Evolutionary conservation across 495 filamentous ascomycete species (phyloP), one percentile per base, ranked within the genome.

Genomic region (Penicillium steckii): DNA sequence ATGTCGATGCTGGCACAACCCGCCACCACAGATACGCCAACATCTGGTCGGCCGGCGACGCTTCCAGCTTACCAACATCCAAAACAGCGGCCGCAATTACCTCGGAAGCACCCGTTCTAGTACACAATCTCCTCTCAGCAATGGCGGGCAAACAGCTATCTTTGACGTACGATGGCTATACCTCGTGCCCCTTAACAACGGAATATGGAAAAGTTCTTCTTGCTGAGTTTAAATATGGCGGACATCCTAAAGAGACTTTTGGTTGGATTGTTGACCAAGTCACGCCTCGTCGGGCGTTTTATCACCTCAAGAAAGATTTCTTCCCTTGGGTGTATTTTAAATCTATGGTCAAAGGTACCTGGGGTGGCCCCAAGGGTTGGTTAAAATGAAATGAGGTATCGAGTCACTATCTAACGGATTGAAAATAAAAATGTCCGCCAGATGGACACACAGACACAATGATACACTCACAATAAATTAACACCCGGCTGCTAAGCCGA

Each of bases 161-260:
- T 45, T 70, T 71, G 0, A 53, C 37, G 3, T 88, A 88, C 49
- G 85, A 88, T 48, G 85, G 85, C 5, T 88, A 88, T 64, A 83
- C 85, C 0, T 86, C 83, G 1, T 88, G 85, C 67, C 85, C 85
- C 18, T 73, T 88, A 13, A 41, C 80, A 56, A 85, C 82, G 0
- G 78, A 84, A 53, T 83, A 87, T 53, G 78, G 78, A 45, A 85
- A 88, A 69, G 82, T 88, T n/a, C 72, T 88, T 41, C 75, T 88
- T 32, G 83, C 82, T 13, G 85, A 88, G 70, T 88, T 88, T 72
- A 87, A 84, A 76, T 88, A 88, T 50, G 85, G 79, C n/a, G 83
- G 82, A 8, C 77, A 74, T 53, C 85, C 85, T 4, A 85, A 87
- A 71, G 85, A 88, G 76, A 86, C 85, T 0, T 88, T 88, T 56